Evolutionary conservation across 352 stramenopile genomes (phyloP).

Genomic region (Phytophthora sp.): DNA sequence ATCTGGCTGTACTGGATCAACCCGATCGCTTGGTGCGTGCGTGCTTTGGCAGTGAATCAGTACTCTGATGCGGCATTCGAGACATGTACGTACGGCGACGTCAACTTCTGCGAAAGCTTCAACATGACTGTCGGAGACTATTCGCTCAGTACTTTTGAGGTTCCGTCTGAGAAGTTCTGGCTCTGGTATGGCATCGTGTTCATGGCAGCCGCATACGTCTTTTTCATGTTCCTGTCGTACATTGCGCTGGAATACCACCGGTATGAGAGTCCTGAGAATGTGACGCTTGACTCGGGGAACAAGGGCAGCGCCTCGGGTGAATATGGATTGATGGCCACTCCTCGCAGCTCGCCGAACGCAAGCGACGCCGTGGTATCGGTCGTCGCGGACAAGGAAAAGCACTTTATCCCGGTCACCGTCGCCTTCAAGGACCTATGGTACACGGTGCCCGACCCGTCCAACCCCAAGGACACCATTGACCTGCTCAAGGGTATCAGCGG

Average conservation of each 20-base stretch:
- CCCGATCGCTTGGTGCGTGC: slow-evolving; percentile 25
- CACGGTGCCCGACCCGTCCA: slow-evolving; percentile 1
- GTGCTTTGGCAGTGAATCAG: slow-evolving; percentile 31
- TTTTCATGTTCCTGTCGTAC: slow-evolving; percentile 36
- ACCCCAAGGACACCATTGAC: slow-evolving; percentile 9
- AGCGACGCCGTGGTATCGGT: slow-evolving; percentile 8
- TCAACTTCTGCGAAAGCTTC: slow-evolving; percentile 26
- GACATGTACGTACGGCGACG: slow-evolving; percentile 17
- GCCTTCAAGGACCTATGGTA: slow-evolving; percentile 11
- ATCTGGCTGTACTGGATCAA: slow-evolving; percentile 42
- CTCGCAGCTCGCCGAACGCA: neutral
- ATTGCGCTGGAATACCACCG: slow-evolving; percentile 25
- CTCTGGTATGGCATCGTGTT: slow-evolving; percentile 29
- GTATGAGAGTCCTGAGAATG: slow-evolving; percentile 27
- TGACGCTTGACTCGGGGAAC: slow-evolving; percentile 11
- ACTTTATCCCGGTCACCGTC: slow-evolving; percentile 1
- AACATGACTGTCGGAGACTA: slow-evolving; percentile 30
- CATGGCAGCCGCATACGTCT: slow-evolving; percentile 22
- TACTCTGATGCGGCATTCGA: slow-evolving; percentile 29
- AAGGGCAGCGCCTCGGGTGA: neutral
- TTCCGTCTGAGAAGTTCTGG: slow-evolving; percentile 27
- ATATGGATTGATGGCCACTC: slow-evolving; percentile 15
- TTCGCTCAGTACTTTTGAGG: slow-evolving; percentile 21
- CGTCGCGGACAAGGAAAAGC: neutral
- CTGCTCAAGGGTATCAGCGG: slow-evolving; percentile 11